Base-by-base conservation (phyloP, 176 grass and related monocot genomes). In the Bonia amplexicaulis region DNA sequence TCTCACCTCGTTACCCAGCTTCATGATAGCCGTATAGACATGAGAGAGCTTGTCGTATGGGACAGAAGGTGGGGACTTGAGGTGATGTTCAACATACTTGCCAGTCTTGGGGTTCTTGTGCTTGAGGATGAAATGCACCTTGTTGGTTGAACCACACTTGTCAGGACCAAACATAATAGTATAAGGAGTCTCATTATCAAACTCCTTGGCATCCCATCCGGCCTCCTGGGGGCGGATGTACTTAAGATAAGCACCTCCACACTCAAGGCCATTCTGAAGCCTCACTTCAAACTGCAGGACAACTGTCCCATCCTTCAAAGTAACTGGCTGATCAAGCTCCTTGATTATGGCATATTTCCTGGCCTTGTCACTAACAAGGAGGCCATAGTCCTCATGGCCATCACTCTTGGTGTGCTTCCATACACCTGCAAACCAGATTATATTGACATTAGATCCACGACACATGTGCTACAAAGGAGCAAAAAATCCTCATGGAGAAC, bases 121-220 rank as follows among this genome's bases (percentile, higher is more conserved):
- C 69, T 92, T 89, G 59, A 99, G 73, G 76, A 99, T 99, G 86
- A 99, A 99, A 84, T 99, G 96, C 37, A 99, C 93, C 81, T 99
- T 99, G 87, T 99, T 96, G 4, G 96, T 99, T 26, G 90, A 91
- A 40, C 96, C 96, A 77, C 96, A 99, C 42, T 99, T 99, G 85
- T 99, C 96, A 64, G 96, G 96, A 81, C 96, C 96, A 92, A 99
- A 99, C 96, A 99, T 99, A 26, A 99, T 96, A 42, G 85, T 72
- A 75, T 99, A 99, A 64, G 96, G 96, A 60, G 91, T 90, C 22
- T 94, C 93, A 73, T 94, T 99, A 26, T 96, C 91, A 81, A 99
- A 99, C 31, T 85, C 91, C 78, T 94, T 93, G 60, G 93, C 67
- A 48, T 82, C 82, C 96, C 93, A 96, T 59, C 84, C 82, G 3